Conservation (phyloP, 768 basidiomycete genomes). For the Cubamyces sp. region DNA sequence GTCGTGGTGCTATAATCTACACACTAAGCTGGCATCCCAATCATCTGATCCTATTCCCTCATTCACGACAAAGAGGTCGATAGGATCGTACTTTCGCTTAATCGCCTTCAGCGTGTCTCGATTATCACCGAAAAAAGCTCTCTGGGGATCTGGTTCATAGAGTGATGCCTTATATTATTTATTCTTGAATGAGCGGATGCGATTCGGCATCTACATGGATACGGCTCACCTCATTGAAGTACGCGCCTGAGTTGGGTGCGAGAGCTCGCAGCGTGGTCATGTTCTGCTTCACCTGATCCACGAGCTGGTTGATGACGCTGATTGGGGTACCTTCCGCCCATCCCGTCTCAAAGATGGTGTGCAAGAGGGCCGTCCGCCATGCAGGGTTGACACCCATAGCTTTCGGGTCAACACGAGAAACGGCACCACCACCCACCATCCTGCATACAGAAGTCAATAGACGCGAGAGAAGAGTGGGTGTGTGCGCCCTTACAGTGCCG, state of each 20-base stretch:
- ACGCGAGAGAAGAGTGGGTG: not conserved
- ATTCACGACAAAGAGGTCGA: slow-evolving; percentile 47
- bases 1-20: slow-evolving; percentile 18
- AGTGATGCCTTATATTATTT: slow-evolving; percentile 43
- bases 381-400: slow-evolving; percentile 50
- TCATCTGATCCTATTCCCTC: slow-evolving; percentile 55
- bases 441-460: slow-evolving; percentile 30
- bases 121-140: slow-evolving; percentile 53
- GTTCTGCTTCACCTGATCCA: slow-evolving; percentile 26
- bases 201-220: not conserved
- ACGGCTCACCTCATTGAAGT: slow-evolving; percentile 51
- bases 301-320: slow-evolving; percentile 24
- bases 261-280: slow-evolving; percentile 38
- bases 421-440: slow-evolving; percentile 49
- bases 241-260: slow-evolving; percentile 42
- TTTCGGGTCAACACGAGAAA: slow-evolving; percentile 40
- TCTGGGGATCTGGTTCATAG: slow-evolving; percentile 45
- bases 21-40: slow-evolving; percentile 43
- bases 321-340: slow-evolving; percentile 31
- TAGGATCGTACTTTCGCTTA: slow-evolving; percentile 50
- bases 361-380: slow-evolving; percentile 48
- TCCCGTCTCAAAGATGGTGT: slow-evolving; percentile 30
- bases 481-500: slow-evolving; percentile 18
- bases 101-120: slow-evolving; percentile 44
- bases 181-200: not conserved